phyloP scores from a whole-genome alignment of 176 grass and related monocot species.

The Canna indica region DNA sequence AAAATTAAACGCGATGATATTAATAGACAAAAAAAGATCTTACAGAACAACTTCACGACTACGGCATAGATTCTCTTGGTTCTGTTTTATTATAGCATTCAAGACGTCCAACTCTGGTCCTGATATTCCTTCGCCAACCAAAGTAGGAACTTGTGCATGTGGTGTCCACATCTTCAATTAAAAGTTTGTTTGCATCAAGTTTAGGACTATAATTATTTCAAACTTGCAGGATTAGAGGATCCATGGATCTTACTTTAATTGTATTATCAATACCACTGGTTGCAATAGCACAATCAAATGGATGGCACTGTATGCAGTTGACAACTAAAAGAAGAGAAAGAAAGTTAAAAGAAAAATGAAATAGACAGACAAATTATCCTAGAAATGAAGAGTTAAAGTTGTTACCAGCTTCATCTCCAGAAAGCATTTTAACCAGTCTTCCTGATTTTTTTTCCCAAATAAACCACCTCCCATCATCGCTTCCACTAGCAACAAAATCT shows the following conservation, averaged over 20 bases:
- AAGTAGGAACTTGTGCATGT: constrained; percentile 43
- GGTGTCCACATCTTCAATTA: constrained; percentile 79
- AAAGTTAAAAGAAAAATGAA: not conserved
- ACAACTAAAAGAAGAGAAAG: constrained; percentile 47
- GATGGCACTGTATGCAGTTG: constrained; percentile 98
- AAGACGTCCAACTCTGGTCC: constrained; percentile 58
- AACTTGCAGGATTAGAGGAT: not conserved
- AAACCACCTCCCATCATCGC: constrained; percentile 98
- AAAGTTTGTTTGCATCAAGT: not conserved
- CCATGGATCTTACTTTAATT: constrained; percentile 56
- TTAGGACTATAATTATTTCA: not conserved
- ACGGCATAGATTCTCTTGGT: constrained; percentile 65
- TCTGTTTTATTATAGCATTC: constrained; percentile 74
- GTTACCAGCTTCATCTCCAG: constrained; percentile 81
- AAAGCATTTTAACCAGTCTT: constrained; percentile 92
- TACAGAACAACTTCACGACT: constrained; percentile 72
- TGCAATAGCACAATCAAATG: constrained; percentile 78
- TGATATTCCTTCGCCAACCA: constrained; percentile 43
- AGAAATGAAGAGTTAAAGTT: not conserved
- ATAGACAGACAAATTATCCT: not conserved
- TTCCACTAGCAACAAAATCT: constrained; percentile 91
- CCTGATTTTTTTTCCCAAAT: constrained; percentile 99
- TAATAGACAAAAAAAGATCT: constrained; percentile 11
- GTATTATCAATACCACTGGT: constrained; percentile 94
- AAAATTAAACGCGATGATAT: not conserved